Conservation (phyloP, 192 early-diverging fungal species). For the Umbelopsis sp. region DNA sequence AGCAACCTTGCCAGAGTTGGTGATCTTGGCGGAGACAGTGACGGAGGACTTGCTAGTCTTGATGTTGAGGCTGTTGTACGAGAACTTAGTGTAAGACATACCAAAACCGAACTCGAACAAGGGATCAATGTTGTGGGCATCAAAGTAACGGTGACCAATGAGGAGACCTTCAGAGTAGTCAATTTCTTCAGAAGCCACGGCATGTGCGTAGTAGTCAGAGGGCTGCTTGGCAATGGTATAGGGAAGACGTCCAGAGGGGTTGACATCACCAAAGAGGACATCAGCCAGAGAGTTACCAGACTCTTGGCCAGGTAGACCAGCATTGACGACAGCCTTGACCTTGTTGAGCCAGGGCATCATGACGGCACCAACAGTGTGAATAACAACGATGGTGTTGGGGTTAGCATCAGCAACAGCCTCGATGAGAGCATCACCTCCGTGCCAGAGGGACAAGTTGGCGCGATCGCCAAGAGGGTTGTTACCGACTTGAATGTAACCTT, state of each 20-base stretch:
- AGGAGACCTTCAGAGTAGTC: conserved; percentile 59
- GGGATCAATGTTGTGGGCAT: conserved; percentile 50
- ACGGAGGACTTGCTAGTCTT: background rate
- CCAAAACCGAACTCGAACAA: conserved; percentile 63
- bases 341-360: conserved; percentile 63
- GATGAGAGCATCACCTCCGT: conserved; percentile 35
- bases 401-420: conserved; percentile 47
- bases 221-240: conserved; percentile 53
- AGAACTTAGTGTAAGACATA: conserved; percentile 66
- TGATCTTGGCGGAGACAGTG: conserved; percentile 39
- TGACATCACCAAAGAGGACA: conserved; percentile 66
- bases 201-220: conserved; percentile 44
- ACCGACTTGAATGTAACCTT: conserved; percentile 27
- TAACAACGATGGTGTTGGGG: conserved; percentile 47
- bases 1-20: conserved; percentile 35
- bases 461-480: conserved; percentile 24
- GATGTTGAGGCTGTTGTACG: conserved; percentile 41
- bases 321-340: conserved; percentile 54
- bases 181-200: conserved; percentile 31
- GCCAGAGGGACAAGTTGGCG: conserved; percentile 26
- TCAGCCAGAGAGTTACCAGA: conserved; percentile 66
- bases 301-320: conserved; percentile 67
- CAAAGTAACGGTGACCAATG: conserved; percentile 57
- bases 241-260: conserved; percentile 61
- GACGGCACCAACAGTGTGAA: conserved; percentile 56